Base-by-base conservation (phyloP, 768 basidiomycete genomes). In the Mycena sanguinolenta region DNA sequence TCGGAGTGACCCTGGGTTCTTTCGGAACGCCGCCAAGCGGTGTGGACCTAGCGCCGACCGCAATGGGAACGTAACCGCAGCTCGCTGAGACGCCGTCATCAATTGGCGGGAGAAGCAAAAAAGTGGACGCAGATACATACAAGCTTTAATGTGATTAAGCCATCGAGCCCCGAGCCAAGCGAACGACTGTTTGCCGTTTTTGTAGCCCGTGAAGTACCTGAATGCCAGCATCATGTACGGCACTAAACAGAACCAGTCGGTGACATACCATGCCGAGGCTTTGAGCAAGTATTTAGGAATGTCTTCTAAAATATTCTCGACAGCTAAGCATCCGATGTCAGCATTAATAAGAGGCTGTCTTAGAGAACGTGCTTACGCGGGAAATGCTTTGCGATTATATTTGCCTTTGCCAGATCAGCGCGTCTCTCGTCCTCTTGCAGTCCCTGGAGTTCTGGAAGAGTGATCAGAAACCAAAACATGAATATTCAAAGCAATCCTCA, bases 181-280 rank as follows among this genome's bases (percentile, higher is more conserved):
- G 36, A 75, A 75, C 9, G 65, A 70, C 53, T 67, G 66, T 25
- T 75, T 75, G 23, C 57, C 54, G 7, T 49, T 14, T n/a, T 38
- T 32, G 28, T 75, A 75, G 2, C 72, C 74, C n/a, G 65, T 70
- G 52, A 42, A 59, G 39, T 75, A 75, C 69, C 74, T 75, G 27
- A 21, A n/a, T 12, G 42, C 27, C 39, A 27, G 19, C 21, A 57
- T n/a, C 58, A 13, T 21, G n/a, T n/a, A 27, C 21, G 34, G 28
- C 1, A 8, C n/a, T 38, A 49, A 21, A 25, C 6, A 27, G n/a
- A 19, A 54, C 8, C 8, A 2, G 3, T 39, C 13, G 30, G 28
- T 14, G 34, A 72, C 69, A 14, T 58, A 73, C 74, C 72, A 75
- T 0, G 61, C 66, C 2, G 74, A 73, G 12, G 74, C 74, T 34